A percentile compares a stretch with the other conserved stretches of the same genome.
Conservation (phyloP, 2,329 filamentous ascomycete species). For the Curvularia lunata region DNA sequence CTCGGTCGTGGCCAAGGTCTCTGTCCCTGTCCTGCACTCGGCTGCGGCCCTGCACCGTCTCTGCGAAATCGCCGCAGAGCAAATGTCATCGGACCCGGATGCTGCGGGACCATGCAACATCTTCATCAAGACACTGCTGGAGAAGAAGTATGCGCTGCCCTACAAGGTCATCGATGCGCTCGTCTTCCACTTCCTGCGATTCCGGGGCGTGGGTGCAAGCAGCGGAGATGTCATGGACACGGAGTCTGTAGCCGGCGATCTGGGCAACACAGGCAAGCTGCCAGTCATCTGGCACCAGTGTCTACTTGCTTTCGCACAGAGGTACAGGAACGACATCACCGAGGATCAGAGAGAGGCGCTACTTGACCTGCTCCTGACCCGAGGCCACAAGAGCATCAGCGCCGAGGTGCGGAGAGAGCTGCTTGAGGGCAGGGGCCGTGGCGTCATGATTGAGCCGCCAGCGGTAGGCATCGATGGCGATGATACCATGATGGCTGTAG, state of each 20-base stretch:
- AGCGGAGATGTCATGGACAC: conserved; percentile 62
- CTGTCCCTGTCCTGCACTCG: conserved; percentile 89
- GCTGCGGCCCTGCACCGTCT: conserved; percentile 89
- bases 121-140: conserved; percentile 89
- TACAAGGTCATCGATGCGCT: conserved; percentile 93
- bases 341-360: conserved; percentile 93
- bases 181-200: conserved; percentile 95
- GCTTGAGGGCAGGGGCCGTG: conserved; percentile 84
- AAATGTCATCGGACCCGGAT: conserved; percentile 81
- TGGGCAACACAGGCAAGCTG: conserved; percentile 66
- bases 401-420: conserved; percentile 90
- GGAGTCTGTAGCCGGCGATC: conserved; percentile 41
- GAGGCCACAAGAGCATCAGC: conserved; percentile 86
- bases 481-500: conserved; percentile 78
- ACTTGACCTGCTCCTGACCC: conserved; percentile 81
- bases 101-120: conserved; percentile 92
- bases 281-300: conserved; percentile 98
- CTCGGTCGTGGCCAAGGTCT: conserved; percentile 82
- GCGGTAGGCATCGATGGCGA: conserved; percentile 72
- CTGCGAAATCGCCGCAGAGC: conserved; percentile 92
- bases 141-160: conserved; percentile 96
- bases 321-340: conserved; percentile 94
- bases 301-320: conserved; percentile 87
- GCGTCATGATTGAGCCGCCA: conserved; percentile 70
- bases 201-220: conserved; percentile 72